Base-by-base conservation (phyloP, 148 eudicot genomes). In the Polygonum aviculare region DNA sequence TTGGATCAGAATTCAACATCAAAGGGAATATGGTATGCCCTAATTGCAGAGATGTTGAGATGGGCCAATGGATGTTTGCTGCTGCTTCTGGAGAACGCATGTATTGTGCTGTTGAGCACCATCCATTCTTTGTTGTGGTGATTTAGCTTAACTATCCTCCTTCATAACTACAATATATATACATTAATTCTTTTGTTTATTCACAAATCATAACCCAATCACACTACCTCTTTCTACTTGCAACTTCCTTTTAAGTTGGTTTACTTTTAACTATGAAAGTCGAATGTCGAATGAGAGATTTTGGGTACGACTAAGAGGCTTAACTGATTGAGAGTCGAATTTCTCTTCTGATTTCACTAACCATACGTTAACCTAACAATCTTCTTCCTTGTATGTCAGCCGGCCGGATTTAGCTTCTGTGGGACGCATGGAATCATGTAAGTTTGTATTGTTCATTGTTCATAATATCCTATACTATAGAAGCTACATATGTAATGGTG, bases 21-120 rank as follows among this genome's bases (percentile, higher is more conserved):
- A 91, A 88, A 81, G 93, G 92, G 79, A 80, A 63, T 69, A 91
- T 89, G 97, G 90, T 89, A 83, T 91, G 97, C 85, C 97, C 97
- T 39, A 91, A 89, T 73, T 91, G 97, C 79, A 86, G 90, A n/a
- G 80, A 82, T 74, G 78, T 86, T 78, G 97, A 91, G 88, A 76
- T 78, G 47, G 91, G 97, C 52, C 85, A 80, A 69, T 91, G 97
- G 97, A 67, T 87, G 77, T 87, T 47, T 83, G 87, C 90, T 79
- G 79, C 69, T 80, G 87, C 87, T 54, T 79, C 86, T 40, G 22
- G 86, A n/a, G 77, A 75, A 69, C 78, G 74, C 83, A 83, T 33
- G 74, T 82, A 26, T 60, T 81, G 74, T 86, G 83, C n/a, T 84
- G 83, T 39, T 83, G 78, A 82, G 36, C 50, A 38, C 63, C 15